Percentiles rank a stretch among this genome's conserved stretches.
Evolutionary conservation across 495 filamentous ascomycete genomes (phyloP).

Genomic region (Penicillium canariense): DNA sequence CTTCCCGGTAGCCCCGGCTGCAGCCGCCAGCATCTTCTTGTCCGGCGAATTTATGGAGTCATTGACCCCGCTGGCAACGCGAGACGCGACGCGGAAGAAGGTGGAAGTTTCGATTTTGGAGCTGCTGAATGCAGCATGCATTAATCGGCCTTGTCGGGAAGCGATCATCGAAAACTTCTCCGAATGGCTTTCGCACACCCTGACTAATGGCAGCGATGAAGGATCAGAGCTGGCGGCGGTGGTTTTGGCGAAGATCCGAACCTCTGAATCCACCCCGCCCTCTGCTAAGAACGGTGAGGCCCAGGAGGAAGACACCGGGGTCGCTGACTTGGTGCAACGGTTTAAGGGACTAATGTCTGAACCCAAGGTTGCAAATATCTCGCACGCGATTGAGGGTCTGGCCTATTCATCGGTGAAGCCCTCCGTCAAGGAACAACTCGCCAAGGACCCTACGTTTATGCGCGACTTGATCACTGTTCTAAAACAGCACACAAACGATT

Average conservation of each 20-base stretch:
- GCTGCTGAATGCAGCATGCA: constrained; percentile 86
- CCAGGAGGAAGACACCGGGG: constrained; percentile 50
- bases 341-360: constrained; percentile 75
- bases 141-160: constrained; percentile 73
- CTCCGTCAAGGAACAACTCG: constrained; percentile 75
- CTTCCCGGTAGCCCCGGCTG: constrained; percentile 76
- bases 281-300: constrained; percentile 39
- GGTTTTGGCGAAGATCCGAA: constrained; percentile 72
- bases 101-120: constrained; percentile 82
- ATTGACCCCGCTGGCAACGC: constrained; percentile 67
- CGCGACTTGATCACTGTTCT: constrained; percentile 63
- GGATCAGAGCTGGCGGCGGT: constrained; percentile 76
- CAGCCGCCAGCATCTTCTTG: constrained; percentile 72
- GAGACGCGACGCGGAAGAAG: constrained; percentile 69
- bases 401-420: constrained; percentile 86
- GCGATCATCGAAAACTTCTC: constrained; percentile 75
- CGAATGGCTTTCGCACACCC: constrained; percentile 77
- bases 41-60: constrained; percentile 75
- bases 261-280: constrained; percentile 41
- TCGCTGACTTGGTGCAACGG: constrained; percentile 70
- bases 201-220: constrained; percentile 63
- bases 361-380: constrained; percentile 52
- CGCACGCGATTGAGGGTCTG: constrained; percentile 84
- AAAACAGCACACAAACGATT: constrained; percentile 55
- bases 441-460: constrained; percentile 63